phyloP scores from a whole-genome alignment of 2,329 filamentous ascomycete genomes.

The Penicillium sp. region DNA sequence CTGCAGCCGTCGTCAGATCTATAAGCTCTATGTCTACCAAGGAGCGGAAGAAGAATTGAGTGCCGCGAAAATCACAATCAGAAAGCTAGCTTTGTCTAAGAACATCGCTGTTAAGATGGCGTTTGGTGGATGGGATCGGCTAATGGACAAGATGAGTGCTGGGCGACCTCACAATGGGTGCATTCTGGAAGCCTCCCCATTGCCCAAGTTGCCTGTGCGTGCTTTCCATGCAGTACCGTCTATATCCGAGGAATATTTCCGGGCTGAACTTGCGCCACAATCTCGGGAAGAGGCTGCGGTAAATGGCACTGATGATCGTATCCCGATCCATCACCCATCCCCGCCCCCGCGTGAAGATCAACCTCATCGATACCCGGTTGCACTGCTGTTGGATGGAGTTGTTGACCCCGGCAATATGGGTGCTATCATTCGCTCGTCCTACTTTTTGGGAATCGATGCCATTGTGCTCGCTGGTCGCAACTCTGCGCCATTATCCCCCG shows the following conservation, averaged over 20 bases:
- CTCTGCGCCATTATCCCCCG: slow-evolving; percentile 72
- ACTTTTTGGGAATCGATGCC: slow-evolving; percentile 87
- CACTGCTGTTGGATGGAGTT: slow-evolving; percentile 49
- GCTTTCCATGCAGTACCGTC: slow-evolving; percentile 56
- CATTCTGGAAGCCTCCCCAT: slow-evolving; percentile 80
- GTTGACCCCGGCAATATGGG: slow-evolving; percentile 89
- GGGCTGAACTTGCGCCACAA: slow-evolving; percentile 65
- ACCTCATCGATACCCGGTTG: slow-evolving; percentile 40
- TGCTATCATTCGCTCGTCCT: slow-evolving; percentile 82
- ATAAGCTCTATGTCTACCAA: slow-evolving; percentile 78
- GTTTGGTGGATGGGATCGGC: slow-evolving; percentile 61
- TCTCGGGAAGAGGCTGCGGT: slow-evolving; percentile 71
- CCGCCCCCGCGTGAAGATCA: slow-evolving; percentile 7
- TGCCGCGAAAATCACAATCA: slow-evolving; percentile 43
- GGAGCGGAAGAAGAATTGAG: slow-evolving; percentile 55
- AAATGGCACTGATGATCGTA: slow-evolving; percentile 65
- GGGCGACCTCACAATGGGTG: slow-evolving; percentile 88
- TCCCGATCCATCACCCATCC: slow-evolving; percentile 39
- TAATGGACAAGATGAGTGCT: slow-evolving; percentile 81
- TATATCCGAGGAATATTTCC: slow-evolving; percentile 54
- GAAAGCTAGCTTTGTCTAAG: slow-evolving; percentile 42
- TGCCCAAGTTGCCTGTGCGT: slow-evolving; percentile 71
- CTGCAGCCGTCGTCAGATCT: slow-evolving; percentile 69
- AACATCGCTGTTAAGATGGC: slow-evolving; percentile 62
- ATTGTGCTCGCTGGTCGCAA: slow-evolving; percentile 74